phyloP scores from a whole-genome alignment of 345 rosid genomes.

The Dovyalis caffra region DNA sequence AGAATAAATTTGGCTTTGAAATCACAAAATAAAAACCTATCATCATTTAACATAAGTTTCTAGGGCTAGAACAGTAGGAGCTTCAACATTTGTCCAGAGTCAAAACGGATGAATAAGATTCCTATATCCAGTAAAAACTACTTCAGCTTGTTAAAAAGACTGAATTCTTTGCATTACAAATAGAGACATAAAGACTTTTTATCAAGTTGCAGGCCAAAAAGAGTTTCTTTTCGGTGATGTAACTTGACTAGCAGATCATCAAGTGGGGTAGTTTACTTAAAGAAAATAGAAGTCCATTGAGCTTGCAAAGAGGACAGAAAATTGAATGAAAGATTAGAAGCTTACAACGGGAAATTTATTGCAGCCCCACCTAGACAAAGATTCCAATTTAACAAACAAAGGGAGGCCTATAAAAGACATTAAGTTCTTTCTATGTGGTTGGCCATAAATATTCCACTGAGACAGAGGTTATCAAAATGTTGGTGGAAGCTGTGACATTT shows the following conservation, averaged over 20 bases:
- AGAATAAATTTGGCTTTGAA: not conserved
- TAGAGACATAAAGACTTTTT: not conserved
- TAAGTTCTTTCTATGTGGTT: slow-evolving; percentile 39
- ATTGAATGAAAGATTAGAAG: slow-evolving; percentile 16
- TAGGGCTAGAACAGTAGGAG: not conserved
- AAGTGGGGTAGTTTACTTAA: slow-evolving; percentile 11
- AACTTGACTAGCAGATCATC: slow-evolving; percentile 6
- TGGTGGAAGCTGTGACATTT: slow-evolving; percentile 54
- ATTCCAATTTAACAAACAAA: slow-evolving; percentile 32
- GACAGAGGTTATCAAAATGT: slow-evolving; percentile 62
- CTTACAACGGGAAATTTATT: slow-evolving; percentile 11
- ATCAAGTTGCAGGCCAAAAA: not conserved
- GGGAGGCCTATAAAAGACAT: slow-evolving; percentile 24
- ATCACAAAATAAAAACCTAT: not conserved
- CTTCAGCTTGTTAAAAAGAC: not conserved
- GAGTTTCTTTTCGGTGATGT: not conserved
- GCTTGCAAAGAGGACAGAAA: slow-evolving; percentile 13
- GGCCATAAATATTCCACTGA: slow-evolving; percentile 55
- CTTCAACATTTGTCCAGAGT: not conserved
- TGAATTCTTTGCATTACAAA: not conserved
- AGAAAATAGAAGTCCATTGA: slow-evolving; percentile 20
- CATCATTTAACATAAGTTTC: not conserved
- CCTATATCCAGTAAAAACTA: not conserved
- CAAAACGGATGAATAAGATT: not conserved
- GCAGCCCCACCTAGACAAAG: slow-evolving; percentile 40